Evolutionary conservation across 345 rosid species (phyloP).

Genomic region (Conringia planisiliqua): DNA sequence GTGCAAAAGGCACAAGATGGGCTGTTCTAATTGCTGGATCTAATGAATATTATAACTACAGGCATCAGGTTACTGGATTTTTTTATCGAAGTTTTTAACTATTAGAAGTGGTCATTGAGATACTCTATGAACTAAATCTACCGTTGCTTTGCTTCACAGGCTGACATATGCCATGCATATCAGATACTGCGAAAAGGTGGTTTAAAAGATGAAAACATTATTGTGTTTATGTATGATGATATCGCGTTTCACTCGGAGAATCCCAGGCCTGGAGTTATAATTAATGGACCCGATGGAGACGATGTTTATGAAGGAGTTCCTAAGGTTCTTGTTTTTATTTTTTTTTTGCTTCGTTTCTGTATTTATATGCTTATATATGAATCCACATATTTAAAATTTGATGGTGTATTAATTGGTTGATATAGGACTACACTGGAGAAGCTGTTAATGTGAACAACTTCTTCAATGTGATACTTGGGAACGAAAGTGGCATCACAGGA

Average conservation of each 20-base stretch:
- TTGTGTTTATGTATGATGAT: constrained; percentile 83
- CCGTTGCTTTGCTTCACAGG: constrained; percentile 35
- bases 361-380: not conserved
- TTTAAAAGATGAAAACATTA: constrained; percentile 61
- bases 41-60: constrained; percentile 39
- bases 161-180: constrained; percentile 77
- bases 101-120: not conserved
- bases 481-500: constrained; percentile 48
- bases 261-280: constrained; percentile 63
- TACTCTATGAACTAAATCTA: not conserved
- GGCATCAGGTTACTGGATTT: constrained; percentile 61
- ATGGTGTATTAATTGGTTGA: not conserved
- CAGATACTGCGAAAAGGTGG: constrained; percentile 55
- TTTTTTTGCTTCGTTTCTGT: not conserved
- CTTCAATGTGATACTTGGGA: constrained; percentile 50
- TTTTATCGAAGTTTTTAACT: not conserved
- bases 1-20: constrained; percentile 46
- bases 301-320: constrained; percentile 66
- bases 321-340: constrained; percentile 39
- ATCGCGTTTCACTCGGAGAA: constrained; percentile 43
- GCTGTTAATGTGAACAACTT: constrained; percentile 44
- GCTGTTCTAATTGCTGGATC: constrained; percentile 81
- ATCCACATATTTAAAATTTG: not conserved
- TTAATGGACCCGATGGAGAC: constrained; percentile 53
- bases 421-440: constrained; percentile 52